Percentiles rank a stretch among this genome's conserved stretches.
phyloP scores from a whole-genome alignment of 1,284 basidiomycete genomes.

The Leccinum ponderosum region DNA sequence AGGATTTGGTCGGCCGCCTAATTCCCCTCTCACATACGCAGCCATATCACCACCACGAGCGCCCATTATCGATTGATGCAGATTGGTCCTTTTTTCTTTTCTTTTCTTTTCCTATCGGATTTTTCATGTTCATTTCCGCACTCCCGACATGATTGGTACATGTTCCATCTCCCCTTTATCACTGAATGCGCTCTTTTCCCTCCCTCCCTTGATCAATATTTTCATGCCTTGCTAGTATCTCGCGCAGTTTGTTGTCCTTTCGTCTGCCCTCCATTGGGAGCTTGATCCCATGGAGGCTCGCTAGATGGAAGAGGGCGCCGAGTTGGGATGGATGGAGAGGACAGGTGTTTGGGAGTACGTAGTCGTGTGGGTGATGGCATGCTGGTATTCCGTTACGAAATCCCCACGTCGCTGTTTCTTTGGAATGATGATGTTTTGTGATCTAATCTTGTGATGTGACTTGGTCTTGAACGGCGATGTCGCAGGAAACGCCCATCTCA shows the following conservation, averaged over 20 bases:
- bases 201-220: conserved; percentile 23
- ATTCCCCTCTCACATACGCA: conserved; percentile 24
- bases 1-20: conserved; percentile 31
- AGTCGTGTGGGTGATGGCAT: not conserved
- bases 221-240: conserved; percentile 30
- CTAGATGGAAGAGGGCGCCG: conserved; percentile 69
- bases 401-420: not conserved
- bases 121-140: conserved; percentile 26
- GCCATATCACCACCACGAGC: conserved; percentile 27
- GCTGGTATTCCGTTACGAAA: conserved; percentile 4
- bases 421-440: not conserved
- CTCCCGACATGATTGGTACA: conserved; percentile 21
- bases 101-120: conserved; percentile 21
- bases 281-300: conserved; percentile 50
- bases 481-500: conserved; percentile 53
- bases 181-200: conserved; percentile 22
- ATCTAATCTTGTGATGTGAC: not conserved
- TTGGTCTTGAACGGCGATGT: conserved; percentile 26
- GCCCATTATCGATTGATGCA: conserved; percentile 36
- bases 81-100: conserved; percentile 21
- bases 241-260: conserved; percentile 57
- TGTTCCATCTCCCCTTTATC: conserved; percentile 22
- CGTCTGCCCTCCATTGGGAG: conserved; percentile 52
- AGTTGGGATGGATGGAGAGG: conserved; percentile 25
- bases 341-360: not conserved